Percentiles rank a stretch among this genome's conserved stretches.
Conservation (phyloP, 768 basidiomycete species). For the Leccinum barrowsii region DNA sequence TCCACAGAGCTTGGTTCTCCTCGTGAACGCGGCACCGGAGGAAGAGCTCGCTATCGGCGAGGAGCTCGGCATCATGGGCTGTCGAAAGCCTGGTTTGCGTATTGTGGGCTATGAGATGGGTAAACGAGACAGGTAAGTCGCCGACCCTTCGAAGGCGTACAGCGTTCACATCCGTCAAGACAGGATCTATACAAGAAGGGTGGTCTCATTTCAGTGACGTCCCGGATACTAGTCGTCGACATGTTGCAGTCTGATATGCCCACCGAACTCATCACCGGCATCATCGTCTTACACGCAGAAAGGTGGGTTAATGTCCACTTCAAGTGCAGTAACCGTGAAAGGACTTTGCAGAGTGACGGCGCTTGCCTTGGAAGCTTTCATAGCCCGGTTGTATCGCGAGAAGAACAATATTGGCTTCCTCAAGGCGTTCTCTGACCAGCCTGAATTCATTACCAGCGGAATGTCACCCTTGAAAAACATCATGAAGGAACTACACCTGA, state of each 20-base stretch:
- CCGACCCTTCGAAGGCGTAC: background rate
- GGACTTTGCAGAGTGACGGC: constrained; percentile 66
- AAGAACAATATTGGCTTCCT: constrained; percentile 88
- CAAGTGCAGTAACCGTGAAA: background rate
- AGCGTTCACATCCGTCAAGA: constrained; percentile 37
- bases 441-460: constrained; percentile 91
- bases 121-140: constrained; percentile 67
- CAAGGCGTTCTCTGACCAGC: constrained; percentile 96
- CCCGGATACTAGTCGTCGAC: constrained; percentile 91
- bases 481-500: constrained; percentile 88
- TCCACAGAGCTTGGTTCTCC: constrained; percentile 74
- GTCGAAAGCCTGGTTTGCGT: constrained; percentile 79
- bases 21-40: constrained; percentile 80
- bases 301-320: constrained; percentile 44
- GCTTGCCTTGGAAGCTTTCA: constrained; percentile 86
- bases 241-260: constrained; percentile 88
- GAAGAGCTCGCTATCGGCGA: constrained; percentile 92
- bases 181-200: constrained; percentile 84
- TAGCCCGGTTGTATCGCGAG: constrained; percentile 86
- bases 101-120: constrained; percentile 80
- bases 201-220: constrained; percentile 88
- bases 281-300: constrained; percentile 90
- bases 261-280: constrained; percentile 79
- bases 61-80: constrained; percentile 90
- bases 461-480: constrained; percentile 88